A percentile compares a stretch with the other conserved stretches of the same genome.
These are phyloP conservation scores for Plasmodium billcollinsi DNA, from an alignment of 169 alveolate species.

Conservation along the genomic window DNA sequence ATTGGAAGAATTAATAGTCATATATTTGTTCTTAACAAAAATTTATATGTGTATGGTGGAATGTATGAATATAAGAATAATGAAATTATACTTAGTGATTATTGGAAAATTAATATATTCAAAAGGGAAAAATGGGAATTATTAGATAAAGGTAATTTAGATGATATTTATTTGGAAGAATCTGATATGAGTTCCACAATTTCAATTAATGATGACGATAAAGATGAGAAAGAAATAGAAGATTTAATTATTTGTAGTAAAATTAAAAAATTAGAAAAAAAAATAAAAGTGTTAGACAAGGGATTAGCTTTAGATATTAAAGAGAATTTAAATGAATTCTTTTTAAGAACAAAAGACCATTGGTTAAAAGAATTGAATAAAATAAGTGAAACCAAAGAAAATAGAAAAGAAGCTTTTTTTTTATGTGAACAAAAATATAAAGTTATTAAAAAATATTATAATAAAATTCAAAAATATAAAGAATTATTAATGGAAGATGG, in stretches of 20 bases:
- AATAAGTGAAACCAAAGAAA: constrained; percentile 47
- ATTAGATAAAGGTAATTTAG: constrained; percentile 81
- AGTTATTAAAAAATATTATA: constrained; percentile 48
- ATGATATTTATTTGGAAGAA: constrained; percentile 79
- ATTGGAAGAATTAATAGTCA: constrained; percentile 82
- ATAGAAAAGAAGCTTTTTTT: constrained; percentile 70
- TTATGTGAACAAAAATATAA: constrained; percentile 58
- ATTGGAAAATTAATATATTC: constrained; percentile 85
- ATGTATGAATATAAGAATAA: constrained; percentile 83
- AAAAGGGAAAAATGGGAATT: constrained; percentile 86
- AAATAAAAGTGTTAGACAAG: constrained; percentile 21
- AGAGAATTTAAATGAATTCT: constrained; percentile 85
- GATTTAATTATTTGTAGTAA: constrained; percentile 52
- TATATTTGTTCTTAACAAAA: constrained; percentile 79
- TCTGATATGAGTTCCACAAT: constrained; percentile 51
- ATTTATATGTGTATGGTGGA: constrained; percentile 85
- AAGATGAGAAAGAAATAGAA: constrained; percentile 69
- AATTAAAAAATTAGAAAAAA: constrained; percentile 73
- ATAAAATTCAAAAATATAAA: constrained; percentile 59
- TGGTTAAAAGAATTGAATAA: constrained; percentile 81
- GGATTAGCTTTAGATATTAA: constrained; percentile 64
- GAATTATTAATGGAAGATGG: constrained; percentile 40
- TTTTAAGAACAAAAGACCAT: constrained; percentile 83
- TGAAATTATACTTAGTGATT: constrained; percentile 85
- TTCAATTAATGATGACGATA: constrained; percentile 76